phyloP scores from a whole-genome alignment of 192 early-diverging fungal species.

The Gamsiella multidivaricata region DNA sequence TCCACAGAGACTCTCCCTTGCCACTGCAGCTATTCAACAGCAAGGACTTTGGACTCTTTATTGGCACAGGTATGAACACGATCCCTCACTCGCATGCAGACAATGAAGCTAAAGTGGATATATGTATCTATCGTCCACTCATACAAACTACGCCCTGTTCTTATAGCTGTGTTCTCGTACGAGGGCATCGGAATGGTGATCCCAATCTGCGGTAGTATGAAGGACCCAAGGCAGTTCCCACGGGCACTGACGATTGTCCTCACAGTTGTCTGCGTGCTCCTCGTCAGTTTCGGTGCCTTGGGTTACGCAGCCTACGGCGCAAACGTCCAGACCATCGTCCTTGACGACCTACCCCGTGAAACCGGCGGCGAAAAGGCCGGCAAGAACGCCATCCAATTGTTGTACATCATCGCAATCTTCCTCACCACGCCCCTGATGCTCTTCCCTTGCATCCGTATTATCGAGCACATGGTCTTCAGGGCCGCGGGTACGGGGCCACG shows the following conservation, averaged over 20 bases:
- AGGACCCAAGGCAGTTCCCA: conserved; percentile 81
- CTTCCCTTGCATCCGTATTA: conserved; percentile 91
- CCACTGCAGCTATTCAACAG: conserved; percentile 67
- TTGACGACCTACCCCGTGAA: conserved; percentile 77
- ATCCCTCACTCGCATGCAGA: not conserved
- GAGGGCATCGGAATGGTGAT: conserved; percentile 92
- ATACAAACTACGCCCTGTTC: too few relatives aligned
- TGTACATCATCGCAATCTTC: conserved; percentile 91
- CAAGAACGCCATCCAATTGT: conserved; percentile 76
- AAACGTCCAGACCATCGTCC: conserved; percentile 81
- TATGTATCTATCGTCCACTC: conserved; percentile 21
- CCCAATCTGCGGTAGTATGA: conserved; percentile 85
- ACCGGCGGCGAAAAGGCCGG: conserved; percentile 50
- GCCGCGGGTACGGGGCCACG: conserved; percentile 70
- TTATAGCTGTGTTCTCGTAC: conserved; percentile 93
- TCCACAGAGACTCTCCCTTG: conserved; percentile 59
- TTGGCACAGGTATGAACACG: conserved; percentile 50
- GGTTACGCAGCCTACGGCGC: conserved; percentile 86
- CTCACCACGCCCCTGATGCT: conserved; percentile 86
- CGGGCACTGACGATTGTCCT: conserved; percentile 77
- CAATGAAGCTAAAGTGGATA: too few relatives aligned
- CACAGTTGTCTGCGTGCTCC: conserved; percentile 72
- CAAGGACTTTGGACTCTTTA: conserved; percentile 46
- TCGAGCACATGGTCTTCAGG: conserved; percentile 78
- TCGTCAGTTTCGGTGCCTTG: conserved; percentile 79